Evolutionary conservation across 768 basidiomycete species (phyloP), one percentile per base, ranked within the genome.

Genomic region (Calocera viscosa): DNA sequence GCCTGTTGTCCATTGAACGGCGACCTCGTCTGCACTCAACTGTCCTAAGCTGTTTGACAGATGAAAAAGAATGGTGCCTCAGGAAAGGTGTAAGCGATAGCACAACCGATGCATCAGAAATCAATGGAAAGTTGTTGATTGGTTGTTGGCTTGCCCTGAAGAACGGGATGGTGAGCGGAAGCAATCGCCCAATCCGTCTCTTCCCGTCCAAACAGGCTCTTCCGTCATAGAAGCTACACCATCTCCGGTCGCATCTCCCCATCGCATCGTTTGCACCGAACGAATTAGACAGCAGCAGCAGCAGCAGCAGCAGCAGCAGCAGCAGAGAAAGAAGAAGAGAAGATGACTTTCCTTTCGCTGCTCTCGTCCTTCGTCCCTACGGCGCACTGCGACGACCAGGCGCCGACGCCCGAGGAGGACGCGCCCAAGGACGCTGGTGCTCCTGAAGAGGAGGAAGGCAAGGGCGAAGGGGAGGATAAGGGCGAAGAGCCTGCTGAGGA

Each of bases 131-230:
- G 7, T 14, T 5, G 35, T 38, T 38, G 35, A 5, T 38, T 38
- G 35, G 35, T 38, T 38, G 35, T 5, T 38, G 35, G 43, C 53
- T 60, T 60, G 53, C 53, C 53, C 53, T 60, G 53, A 60, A 60
- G 53, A 60, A 60, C 53, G 5, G 30, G 26, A 5, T 5, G 53
- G 11, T 19, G 2, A 26, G 53, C 53, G 53, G 53, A 60, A 60
- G 53, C 53, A 60, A 60, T 28, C 53, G 30, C 53, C 53, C 26
- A 60, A 60, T 60, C 53, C 53, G 53, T 60, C 53, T 60, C 53
- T 60, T 60, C 53, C 53, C 53, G 53, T 30, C 30, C 43, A 22
- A 60, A 26, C 53, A 32, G 22, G 30, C 53, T 60, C 5, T 60
- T 60, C 53, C 53, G 53, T 60, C 53, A 60, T 60, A 60, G 53